These are phyloP conservation scores for Fragaria iinumae DNA, from an alignment of 306 rosid species.

Conservation along the genomic window DNA sequence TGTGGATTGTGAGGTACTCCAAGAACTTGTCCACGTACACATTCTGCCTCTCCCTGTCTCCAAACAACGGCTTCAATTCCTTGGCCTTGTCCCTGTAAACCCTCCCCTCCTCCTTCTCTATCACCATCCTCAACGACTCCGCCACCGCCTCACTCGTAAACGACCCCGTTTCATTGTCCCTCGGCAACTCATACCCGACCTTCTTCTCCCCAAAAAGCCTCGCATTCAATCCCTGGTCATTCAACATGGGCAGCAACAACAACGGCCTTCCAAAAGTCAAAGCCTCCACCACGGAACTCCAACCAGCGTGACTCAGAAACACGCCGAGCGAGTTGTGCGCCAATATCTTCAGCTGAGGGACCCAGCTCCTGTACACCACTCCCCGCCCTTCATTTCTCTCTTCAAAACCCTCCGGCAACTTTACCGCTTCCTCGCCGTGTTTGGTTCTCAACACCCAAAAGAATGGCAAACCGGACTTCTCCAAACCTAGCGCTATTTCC, in stretches of 20 bases:
- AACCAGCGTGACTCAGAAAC: not conserved
- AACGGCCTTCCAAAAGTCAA: slow-evolving; percentile 4
- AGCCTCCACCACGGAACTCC: not conserved
- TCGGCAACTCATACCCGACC: slow-evolving; percentile 10
- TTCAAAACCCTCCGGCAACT: not conserved
- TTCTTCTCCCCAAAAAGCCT: not conserved
- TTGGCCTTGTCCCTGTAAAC: not conserved
- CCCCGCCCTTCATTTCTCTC: slow-evolving; percentile 1
- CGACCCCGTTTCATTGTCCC: slow-evolving; percentile 8
- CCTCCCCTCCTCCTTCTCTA: slow-evolving; percentile 1
- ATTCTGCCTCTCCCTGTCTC: not conserved
- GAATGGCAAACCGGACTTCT: not conserved
- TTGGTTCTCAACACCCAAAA: not conserved
- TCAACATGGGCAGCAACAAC: slow-evolving; percentile 8
- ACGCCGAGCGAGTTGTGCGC: not conserved
- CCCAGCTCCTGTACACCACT: not conserved
- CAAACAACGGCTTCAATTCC: not conserved
- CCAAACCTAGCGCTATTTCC: slow-evolving; percentile 1
- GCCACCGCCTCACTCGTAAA: slow-evolving; percentile 26
- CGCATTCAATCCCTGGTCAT: slow-evolving; percentile 16
- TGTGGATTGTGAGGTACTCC: not conserved
- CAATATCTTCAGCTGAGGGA: not conserved
- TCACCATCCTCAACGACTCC: slow-evolving; percentile 10
- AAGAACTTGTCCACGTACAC: not conserved
- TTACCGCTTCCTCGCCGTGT: not conserved